These are phyloP conservation scores for Pseudonitzschia pungens DNA, from an alignment of 108 stramenopile genomes.

Conservation along the genomic window DNA sequence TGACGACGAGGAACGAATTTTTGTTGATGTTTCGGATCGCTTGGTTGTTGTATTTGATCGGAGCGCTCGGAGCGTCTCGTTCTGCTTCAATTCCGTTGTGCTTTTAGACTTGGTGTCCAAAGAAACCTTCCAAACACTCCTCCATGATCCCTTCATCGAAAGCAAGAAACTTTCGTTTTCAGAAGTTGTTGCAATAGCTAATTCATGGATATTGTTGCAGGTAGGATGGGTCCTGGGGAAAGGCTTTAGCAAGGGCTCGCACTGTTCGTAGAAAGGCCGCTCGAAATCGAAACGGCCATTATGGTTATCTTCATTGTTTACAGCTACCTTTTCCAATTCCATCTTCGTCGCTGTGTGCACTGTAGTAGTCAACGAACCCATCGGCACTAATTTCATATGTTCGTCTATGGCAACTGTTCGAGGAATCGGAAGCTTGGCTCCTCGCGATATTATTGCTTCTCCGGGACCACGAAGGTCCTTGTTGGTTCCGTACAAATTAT, in stretches of 20 bases:
- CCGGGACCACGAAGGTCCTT: not conserved
- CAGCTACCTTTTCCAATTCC: slow-evolving; percentile 2
- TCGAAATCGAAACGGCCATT: slow-evolving; percentile 21
- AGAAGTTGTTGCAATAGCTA: slow-evolving; percentile 8
- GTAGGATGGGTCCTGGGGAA: slow-evolving; percentile 48
- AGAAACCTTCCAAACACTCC: slow-evolving; percentile 47
- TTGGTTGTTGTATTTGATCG: not conserved
- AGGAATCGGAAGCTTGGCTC: not conserved
- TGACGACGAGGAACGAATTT: slow-evolving; percentile 18
- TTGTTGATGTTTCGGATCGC: not conserved
- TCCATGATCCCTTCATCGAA: slow-evolving; percentile 44
- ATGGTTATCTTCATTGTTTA: not conserved
- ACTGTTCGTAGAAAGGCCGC: slow-evolving; percentile 47
- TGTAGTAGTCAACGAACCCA: not conserved
- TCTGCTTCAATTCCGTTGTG: not conserved
- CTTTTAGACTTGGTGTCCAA: not conserved
- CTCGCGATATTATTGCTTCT: too few species aligned
- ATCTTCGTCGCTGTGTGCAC: not conserved
- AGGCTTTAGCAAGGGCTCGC: slow-evolving; percentile 39
- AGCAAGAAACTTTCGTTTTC: slow-evolving; percentile 26
- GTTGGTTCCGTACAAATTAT: not conserved
- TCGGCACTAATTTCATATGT: not conserved
- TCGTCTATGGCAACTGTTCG: not conserved
- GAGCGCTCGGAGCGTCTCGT: not conserved
- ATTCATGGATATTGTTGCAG: slow-evolving; percentile 75